Conservation (phyloP, 2,329 filamentous ascomycete genomes). For the Myriangium duriaei region DNA sequence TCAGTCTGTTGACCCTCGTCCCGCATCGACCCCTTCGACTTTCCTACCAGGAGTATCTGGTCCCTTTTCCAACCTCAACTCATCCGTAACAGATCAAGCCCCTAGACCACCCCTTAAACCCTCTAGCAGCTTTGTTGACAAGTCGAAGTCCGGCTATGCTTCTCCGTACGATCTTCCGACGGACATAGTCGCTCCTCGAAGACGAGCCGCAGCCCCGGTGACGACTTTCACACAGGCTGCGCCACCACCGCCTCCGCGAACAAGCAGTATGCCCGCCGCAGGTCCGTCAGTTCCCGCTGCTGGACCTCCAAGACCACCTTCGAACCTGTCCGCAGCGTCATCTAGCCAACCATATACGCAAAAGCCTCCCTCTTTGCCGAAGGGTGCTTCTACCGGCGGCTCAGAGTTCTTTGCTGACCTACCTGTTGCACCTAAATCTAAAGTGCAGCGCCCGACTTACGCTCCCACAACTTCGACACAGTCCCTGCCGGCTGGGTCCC, state of each 20-base stretch:
- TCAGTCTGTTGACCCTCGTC: constrained; percentile 5
- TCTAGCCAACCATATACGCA: constrained; percentile 26
- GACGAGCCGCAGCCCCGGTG: constrained; percentile 37
- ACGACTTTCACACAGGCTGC: constrained; percentile 21
- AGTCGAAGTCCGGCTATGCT: constrained; percentile 79
- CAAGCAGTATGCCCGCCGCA: constrained; percentile 36
- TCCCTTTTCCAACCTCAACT: background rate
- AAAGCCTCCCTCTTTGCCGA: constrained; percentile 24
- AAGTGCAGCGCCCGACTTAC: constrained; percentile 18
- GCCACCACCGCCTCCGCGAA: constrained; percentile 41
- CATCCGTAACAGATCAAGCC: background rate
- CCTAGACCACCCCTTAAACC: constrained; percentile 9
- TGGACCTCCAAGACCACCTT: constrained; percentile 10
- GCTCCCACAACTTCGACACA: constrained; percentile 12
- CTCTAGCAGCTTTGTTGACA: constrained; percentile 73
- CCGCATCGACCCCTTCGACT: constrained; percentile 5
- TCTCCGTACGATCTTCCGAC: constrained; percentile 93
- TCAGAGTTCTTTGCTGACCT: constrained; percentile 38
- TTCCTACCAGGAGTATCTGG: constrained; percentile 6
- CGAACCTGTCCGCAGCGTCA: constrained; percentile 22
- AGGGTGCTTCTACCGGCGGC: constrained; percentile 13
- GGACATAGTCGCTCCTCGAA: constrained; percentile 63
- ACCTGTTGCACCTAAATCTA: constrained; percentile 31
- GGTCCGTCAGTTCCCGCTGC: constrained; percentile 12
- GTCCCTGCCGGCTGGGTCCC: constrained; percentile 4